These are phyloP conservation scores for Apiosordaria backusii DNA, from an alignment of 495 filamentous ascomycete species.

Conservation along the genomic window DNA sequence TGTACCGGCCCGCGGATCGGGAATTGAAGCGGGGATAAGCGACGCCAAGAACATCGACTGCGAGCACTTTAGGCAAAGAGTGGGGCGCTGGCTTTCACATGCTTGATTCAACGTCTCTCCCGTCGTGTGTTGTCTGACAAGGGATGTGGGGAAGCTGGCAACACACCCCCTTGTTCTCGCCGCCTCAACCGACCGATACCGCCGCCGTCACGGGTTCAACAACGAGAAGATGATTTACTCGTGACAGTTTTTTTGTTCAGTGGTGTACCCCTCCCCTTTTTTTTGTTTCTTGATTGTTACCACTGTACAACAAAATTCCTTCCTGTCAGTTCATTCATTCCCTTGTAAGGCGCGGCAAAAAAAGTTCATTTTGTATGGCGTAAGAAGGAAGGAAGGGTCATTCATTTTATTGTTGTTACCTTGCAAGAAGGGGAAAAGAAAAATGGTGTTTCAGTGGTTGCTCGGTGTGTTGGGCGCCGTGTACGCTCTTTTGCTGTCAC, in stretches of 20 bases:
- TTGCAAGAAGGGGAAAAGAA: no score
- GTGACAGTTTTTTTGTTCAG: not conserved
- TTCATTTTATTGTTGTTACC: not conserved
- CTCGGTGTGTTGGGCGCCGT: not conserved
- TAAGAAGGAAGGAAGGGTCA: not conserved
- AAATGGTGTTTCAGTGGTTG: not conserved
- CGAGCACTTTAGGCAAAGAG: not conserved
- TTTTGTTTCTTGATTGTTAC: not conserved
- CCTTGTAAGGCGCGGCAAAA: no score
- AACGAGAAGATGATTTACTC: no score
- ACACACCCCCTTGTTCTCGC: no score
- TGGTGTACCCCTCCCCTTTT: not conserved
- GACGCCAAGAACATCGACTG: not conserved
- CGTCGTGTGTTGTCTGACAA: not conserved
- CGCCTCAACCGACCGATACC: not conserved
- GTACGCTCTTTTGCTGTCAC: not conserved
- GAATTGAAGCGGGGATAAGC: not conserved
- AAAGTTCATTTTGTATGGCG: not conserved
- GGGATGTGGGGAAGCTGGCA: not conserved
- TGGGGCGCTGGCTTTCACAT: constrained; percentile 1
- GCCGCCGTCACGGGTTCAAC: not conserved
- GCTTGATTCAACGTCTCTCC: not conserved
- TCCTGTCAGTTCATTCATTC: not conserved
- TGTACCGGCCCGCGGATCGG: not conserved
- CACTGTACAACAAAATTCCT: no score